Base-by-base conservation (phyloP, 352 stramenopile species). In the Globisporangium spinosum region DNA sequence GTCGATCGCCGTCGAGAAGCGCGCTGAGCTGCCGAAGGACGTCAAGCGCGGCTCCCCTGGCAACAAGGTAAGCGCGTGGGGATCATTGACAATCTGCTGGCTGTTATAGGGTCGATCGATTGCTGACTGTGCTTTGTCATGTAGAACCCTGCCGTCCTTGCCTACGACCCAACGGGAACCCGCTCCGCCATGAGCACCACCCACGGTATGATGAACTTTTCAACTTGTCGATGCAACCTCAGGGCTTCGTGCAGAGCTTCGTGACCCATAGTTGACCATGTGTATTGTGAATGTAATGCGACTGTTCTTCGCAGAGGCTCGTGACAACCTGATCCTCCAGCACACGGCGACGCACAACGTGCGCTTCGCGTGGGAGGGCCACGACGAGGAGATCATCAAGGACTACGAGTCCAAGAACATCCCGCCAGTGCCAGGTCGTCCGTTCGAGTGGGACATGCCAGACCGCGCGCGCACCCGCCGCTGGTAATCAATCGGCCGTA, bases 111-210 rank as follows among this genome's bases (percentile, higher is more conserved):
- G 29, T 51, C 3, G 17, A 8, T 23, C 17, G 25, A 60, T 45
- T 35, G 17, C 4, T 59, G 0, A 65, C 27, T 62, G 58, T 38
- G 9, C 6, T 49, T 20, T 47, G 25, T 51, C 0, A 58, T n/a
- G 8, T 62, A 85, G 74, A 95, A 93, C 78, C 86, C 89, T 70
- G 89, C 89, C 12, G 89, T 97, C 70, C 70, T 95, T 51, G 68
- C 73, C 34, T 97, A 95, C 69, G 89, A 97, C 65, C 80, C 87
- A 34, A 92, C 86, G 34, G 87, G 87, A 66, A 97, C 89, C 47
- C 86, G 89, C 60, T 95, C 89, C 27, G 89, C 89, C 67, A 97
- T 97, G 89, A 80, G 67, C 27, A 92, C 88, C 32, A 94, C 89
- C 9, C 82, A 91, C 70, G 87, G 78, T 86, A 72, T 43, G 70